These are phyloP conservation scores for Rubia balearica DNA, from an alignment of 305 asterid species.

Conservation along the genomic window DNA sequence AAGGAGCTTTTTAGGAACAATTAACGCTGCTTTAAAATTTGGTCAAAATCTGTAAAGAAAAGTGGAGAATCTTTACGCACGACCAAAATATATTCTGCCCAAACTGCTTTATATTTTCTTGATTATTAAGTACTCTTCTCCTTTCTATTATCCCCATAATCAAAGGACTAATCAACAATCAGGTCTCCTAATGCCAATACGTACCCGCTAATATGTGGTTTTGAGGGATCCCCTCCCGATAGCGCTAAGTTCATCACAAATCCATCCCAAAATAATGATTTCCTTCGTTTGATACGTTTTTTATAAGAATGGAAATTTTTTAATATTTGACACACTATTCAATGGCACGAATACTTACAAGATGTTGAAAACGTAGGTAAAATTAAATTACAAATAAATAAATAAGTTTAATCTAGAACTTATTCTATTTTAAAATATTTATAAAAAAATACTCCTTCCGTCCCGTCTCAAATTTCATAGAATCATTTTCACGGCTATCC, in stretches of 20 bases:
- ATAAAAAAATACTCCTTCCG: no score
- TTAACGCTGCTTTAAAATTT: neutral
- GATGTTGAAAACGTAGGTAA: no score
- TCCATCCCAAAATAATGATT: constrained; percentile 1
- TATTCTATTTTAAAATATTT: no score
- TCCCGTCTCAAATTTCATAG: no score
- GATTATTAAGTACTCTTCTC: neutral
- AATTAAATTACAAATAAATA: no score
- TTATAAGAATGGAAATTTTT: no score
- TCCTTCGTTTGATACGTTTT: no score
- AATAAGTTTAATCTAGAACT: no score
- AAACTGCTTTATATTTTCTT: neutral
- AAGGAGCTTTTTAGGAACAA: neutral
- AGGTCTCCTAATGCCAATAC: neutral
- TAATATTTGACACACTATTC: no score
- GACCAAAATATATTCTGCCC: neutral
- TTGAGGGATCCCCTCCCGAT: neutral
- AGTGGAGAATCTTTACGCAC: neutral
- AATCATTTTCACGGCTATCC: no score
- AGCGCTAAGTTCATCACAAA: neutral
- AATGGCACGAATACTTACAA: no score
- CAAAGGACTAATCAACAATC: neutral
- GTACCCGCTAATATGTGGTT: neutral
- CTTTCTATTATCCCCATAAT: neutral
- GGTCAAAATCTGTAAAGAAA: constrained; percentile 3